These are phyloP conservation scores for Ephemerocybe angulata DNA, from an alignment of 768 basidiomycete species.

Conservation along the genomic window DNA sequence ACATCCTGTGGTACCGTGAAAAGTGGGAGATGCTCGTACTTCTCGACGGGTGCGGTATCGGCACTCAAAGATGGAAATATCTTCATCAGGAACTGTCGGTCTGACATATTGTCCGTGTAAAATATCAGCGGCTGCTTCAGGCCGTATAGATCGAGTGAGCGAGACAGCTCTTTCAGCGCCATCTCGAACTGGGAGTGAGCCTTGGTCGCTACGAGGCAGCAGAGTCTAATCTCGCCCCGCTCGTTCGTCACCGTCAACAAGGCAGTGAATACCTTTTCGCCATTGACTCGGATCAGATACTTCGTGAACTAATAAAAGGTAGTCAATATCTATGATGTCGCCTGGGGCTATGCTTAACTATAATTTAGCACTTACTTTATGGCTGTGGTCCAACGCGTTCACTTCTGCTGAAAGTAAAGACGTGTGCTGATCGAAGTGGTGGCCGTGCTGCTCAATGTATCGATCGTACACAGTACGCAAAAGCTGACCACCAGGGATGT, in stretches of 20 bases:
- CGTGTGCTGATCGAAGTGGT: slow-evolving; percentile 10
- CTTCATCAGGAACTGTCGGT: slow-evolving; percentile 20
- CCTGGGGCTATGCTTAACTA: neutral
- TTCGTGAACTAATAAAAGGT: neutral
- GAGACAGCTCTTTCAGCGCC: slow-evolving; percentile 10
- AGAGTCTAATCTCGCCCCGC: slow-evolving; percentile 17
- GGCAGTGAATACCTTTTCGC: slow-evolving; percentile 19
- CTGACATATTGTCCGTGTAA: slow-evolving; percentile 29
- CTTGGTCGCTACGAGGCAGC: slow-evolving; percentile 26
- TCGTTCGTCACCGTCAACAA: slow-evolving; percentile 28
- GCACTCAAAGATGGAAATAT: slow-evolving; percentile 18
- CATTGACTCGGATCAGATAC: neutral
- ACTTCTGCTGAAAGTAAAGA: slow-evolving; percentile 7
- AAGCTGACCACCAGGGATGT: slow-evolving; percentile 14
- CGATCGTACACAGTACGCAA: slow-evolving; percentile 17
- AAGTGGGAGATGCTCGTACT: slow-evolving; percentile 18
- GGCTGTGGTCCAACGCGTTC: slow-evolving; percentile 11
- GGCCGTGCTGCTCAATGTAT: slow-evolving; percentile 12
- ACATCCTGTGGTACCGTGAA: slow-evolving; percentile 17
- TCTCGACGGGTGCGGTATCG: slow-evolving; percentile 17
- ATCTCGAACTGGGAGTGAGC: slow-evolving; percentile 23
- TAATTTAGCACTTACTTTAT: slow-evolving; percentile 14
- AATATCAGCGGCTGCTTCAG: slow-evolving; percentile 21
- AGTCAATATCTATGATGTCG: neutral
- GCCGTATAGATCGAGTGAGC: slow-evolving; percentile 26